Conservation (phyloP, 1,284 basidiomycete genomes). For the Peniophora sp. region DNA sequence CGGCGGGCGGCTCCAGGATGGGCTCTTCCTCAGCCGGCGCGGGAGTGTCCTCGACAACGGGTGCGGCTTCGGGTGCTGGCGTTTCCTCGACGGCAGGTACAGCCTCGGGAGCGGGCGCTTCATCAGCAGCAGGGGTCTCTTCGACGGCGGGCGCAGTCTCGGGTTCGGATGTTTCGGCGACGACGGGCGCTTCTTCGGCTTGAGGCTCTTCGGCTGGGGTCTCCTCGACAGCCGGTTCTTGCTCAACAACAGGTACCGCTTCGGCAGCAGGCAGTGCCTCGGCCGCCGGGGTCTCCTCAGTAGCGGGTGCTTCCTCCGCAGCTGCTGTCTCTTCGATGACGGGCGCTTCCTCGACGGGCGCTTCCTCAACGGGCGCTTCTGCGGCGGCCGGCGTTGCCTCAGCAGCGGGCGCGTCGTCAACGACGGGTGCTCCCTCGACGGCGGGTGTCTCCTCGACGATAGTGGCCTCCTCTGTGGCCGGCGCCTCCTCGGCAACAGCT, state of each 20-base stretch:
- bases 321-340: not conserved
- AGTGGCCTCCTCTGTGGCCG: too few species aligned
- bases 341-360: not conserved
- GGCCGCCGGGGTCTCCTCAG: slow-evolving; percentile 1
- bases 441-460: not conserved
- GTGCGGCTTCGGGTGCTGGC: not conserved
- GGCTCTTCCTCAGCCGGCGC: not conserved
- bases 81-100: not conserved
- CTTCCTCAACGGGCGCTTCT: not conserved
- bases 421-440: not conserved
- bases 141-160: not conserved
- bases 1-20: not conserved
- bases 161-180: not conserved
- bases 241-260: not conserved
- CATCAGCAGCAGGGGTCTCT: not conserved
- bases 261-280: not conserved
- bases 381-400: not conserved
- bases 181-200: not conserved
- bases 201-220: not conserved
- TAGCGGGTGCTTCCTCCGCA: not conserved
- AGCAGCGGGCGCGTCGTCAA: not conserved
- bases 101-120: not conserved
- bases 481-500: slow-evolving; percentile 1
- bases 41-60: not conserved
- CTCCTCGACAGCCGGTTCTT: not conserved